phyloP scores from a whole-genome alignment of 2,329 filamentous ascomycete genomes.

The Penicillium sp. region DNA sequence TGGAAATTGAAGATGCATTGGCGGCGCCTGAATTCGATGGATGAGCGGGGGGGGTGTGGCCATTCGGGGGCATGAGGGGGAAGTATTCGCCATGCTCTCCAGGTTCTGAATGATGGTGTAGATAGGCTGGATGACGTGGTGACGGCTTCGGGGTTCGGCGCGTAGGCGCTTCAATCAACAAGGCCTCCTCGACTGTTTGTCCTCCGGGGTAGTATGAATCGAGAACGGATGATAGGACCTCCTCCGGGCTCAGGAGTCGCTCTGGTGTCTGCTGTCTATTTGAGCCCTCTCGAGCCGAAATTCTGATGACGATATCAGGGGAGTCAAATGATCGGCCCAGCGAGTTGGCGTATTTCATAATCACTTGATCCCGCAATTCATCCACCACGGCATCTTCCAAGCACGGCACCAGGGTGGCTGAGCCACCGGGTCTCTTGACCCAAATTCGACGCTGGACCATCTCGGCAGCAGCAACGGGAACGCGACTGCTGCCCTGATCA shows the following conservation, averaged over 20 bases:
- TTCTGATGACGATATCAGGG: conserved; percentile 81
- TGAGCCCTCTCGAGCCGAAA: conserved; percentile 66
- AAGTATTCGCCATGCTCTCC: conserved; percentile 81
- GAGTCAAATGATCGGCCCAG: conserved; percentile 86
- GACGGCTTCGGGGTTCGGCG: conserved; percentile 79
- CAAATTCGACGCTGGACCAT: conserved; percentile 73
- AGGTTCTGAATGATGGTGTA: conserved; percentile 61
- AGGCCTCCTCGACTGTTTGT: conserved; percentile 83
- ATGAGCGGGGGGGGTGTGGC: conserved; percentile 45
- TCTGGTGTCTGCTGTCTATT: conserved; percentile 56
- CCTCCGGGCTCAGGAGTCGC: conserved; percentile 79
- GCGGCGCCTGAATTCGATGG: conserved; percentile 45
- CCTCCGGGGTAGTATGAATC: conserved; percentile 84
- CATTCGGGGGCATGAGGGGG: conserved; percentile 62
- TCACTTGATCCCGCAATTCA: conserved; percentile 87
- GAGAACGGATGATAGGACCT: conserved; percentile 74
- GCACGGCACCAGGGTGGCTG: conserved; percentile 83
- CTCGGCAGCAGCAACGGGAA: conserved; percentile 27
- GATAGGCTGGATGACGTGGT: conserved; percentile 58
- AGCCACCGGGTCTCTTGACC: conserved; percentile 85
- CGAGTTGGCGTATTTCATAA: conserved; percentile 92
- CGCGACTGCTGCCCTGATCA: conserved; percentile 23
- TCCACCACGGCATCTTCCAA: conserved; percentile 89
- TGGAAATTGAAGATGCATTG: conserved; percentile 69
- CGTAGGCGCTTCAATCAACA: conserved; percentile 83